Conservation (phyloP, 2,329 filamentous ascomycete genomes). For the Hypoxylon sp. region DNA sequence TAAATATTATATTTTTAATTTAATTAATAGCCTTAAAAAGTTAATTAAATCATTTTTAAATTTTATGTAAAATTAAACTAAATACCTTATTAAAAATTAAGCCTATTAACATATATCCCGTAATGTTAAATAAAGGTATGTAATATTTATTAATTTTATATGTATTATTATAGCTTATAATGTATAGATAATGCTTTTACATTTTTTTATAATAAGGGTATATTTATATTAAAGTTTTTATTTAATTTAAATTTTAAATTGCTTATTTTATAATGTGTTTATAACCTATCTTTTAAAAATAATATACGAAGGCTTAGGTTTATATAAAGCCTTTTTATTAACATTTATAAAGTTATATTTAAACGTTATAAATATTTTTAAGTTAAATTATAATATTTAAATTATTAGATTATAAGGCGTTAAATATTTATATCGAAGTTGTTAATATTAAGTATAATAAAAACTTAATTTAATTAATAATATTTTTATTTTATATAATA, state of each 20-base stretch:
- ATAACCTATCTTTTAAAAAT: neutral
- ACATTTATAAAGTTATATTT: too few species aligned
- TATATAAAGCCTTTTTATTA: neutral
- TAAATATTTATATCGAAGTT: too few species aligned
- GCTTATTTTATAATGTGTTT: too few species aligned
- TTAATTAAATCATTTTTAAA: neutral
- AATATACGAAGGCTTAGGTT: neutral
- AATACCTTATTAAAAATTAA: neutral
- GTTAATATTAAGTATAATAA: too few species aligned
- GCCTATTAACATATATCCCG: neutral
- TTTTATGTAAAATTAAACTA: neutral
- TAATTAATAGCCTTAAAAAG: neutral
- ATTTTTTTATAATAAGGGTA: neutral
- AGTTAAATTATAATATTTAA: too few species aligned
- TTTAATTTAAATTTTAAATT: neutral
- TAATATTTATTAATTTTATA: slow-evolving; percentile 3
- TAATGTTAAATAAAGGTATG: neutral
- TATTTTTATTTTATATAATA: too few species aligned
- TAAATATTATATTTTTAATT: neutral
- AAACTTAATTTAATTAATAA: too few species aligned
- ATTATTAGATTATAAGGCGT: too few species aligned
- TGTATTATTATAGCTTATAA: neutral
- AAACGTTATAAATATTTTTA: too few species aligned
- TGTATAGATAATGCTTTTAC: neutral
- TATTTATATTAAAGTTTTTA: neutral